Evolutionary conservation across 805 yeast genomes (phyloP), one percentile per base, ranked within the genome.

Genomic region (Lipomyces sp.): DNA sequence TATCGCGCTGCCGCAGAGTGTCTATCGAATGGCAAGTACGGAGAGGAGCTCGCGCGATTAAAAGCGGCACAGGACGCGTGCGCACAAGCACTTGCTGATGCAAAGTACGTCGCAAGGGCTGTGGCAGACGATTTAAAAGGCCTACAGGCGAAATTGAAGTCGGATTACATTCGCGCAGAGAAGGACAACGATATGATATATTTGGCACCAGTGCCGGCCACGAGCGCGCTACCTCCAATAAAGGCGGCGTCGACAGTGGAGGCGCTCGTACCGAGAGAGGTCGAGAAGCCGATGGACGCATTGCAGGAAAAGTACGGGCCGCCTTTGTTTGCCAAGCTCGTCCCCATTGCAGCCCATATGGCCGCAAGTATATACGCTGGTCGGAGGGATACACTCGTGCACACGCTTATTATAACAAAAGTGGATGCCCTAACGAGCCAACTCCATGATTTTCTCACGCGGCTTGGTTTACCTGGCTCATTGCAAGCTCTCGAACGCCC

Each of bases 171-270:
- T 18, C 79, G 83, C 2, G 85, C 93, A 0, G 92, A 89, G 69
- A 83, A 87, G 70, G 97, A 92, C 70, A 92, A 92, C 74, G 93
- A 92, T 73, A 80, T 92, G 71, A 87, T 93, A 4, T 90, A 91
- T 75, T 77, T 90, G 51, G 87, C 89, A 65, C 78, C 80, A 1
- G 86, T 91, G 0, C 96, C 96, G 70, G 6, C 70, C 7, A 65
- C 73, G 0, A 78, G 80, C 1, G 39, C 70, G 1, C 71, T 86
- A 1, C 79, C 84, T 0, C 72, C 79, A 0, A 79, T 87, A 2
- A 73, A 77, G 1, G 83, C 83, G 1, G 87, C 86, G 0, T 75
- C 83, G 3, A 85, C 89, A 82, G 91, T 88, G 1, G 84, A 84
- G 60, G 78, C 85, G 0, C 69, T 77, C 53, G 78, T 77, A 2